Conservation (phyloP, 2,329 filamentous ascomycete species). For the Botrytis squamosa region DNA sequence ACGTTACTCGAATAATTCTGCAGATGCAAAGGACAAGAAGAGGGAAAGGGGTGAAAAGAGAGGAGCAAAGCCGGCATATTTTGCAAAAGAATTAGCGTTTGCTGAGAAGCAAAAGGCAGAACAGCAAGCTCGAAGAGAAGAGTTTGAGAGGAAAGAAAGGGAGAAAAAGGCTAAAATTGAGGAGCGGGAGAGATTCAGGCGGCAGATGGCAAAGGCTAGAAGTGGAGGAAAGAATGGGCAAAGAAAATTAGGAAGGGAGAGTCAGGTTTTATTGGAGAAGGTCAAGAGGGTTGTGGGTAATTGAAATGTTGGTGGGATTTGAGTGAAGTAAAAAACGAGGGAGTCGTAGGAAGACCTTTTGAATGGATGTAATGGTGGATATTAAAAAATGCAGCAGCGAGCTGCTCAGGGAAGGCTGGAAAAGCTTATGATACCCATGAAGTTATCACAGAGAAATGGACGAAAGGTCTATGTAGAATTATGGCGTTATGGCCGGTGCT, state of each 20-base stretch:
- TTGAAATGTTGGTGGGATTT: conserved; percentile 23
- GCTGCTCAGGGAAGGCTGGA: background rate
- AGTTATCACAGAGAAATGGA: conserved; percentile 9
- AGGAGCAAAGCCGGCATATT: conserved; percentile 39
- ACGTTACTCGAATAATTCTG: conserved; percentile 4
- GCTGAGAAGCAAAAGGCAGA: conserved; percentile 53
- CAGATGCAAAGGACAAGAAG: background rate
- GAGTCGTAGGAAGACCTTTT: background rate
- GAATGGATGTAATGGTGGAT: background rate
- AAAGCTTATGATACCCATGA: conserved; percentile 21
- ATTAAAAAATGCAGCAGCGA: background rate
- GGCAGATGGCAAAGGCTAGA: conserved; percentile 49
- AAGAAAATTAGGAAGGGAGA: conserved; percentile 67
- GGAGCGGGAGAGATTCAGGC: conserved; percentile 51
- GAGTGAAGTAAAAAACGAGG: background rate
- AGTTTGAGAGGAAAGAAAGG: conserved; percentile 53
- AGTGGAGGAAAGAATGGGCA: conserved; percentile 63
- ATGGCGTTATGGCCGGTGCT: conserved; percentile 1
- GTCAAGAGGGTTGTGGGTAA: conserved; percentile 50
- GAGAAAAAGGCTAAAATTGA: conserved; percentile 58
- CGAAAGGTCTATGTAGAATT: background rate
- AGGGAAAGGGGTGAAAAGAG: conserved; percentile 22
- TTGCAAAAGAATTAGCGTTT: conserved; percentile 40
- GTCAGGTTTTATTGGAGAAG: conserved; percentile 62
- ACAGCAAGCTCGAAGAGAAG: conserved; percentile 48